These are phyloP conservation scores for Sarocladium brachiariae DNA, from an alignment of 2,329 filamentous ascomycete genomes.

Conservation along the genomic window DNA sequence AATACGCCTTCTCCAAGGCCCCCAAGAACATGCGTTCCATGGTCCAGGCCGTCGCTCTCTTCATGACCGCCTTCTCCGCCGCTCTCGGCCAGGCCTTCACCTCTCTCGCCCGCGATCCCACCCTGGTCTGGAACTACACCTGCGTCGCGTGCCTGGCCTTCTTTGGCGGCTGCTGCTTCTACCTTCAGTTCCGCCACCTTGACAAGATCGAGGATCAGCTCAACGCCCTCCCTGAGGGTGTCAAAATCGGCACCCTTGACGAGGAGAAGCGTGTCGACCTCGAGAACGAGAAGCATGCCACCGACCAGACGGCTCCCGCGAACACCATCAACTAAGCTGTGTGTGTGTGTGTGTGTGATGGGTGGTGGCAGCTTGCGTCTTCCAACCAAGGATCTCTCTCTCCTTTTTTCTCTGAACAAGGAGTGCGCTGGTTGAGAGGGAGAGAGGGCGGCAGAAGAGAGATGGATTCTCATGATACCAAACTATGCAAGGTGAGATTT, in stretches of 20 bases:
- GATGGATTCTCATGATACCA: no score
- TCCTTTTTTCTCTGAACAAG: no score
- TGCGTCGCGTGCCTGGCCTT: conserved; percentile 59
- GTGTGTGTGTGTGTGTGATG: no score
- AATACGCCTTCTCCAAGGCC: conserved; percentile 72
- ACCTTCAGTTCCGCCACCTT: conserved; percentile 52
- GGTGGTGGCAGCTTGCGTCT: no score
- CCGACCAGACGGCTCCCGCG: background rate
- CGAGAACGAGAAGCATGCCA: background rate
- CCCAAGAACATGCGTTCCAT: conserved; percentile 71
- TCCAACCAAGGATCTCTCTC: no score
- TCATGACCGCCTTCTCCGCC: conserved; percentile 61
- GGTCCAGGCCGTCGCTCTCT: conserved; percentile 60
- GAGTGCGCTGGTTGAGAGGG: no score
- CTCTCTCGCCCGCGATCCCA: conserved; percentile 46
- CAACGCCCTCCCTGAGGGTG: conserved; percentile 46
- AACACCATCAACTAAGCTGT: background rate
- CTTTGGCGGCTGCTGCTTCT: conserved; percentile 60
- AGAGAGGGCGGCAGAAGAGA: no score
- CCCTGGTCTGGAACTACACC: conserved; percentile 69
- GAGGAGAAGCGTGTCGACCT: conserved; percentile 8
- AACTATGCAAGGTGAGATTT: no score
- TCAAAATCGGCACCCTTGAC: conserved; percentile 1
- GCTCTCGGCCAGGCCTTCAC: conserved; percentile 57
- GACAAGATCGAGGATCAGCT: conserved; percentile 61